These are phyloP conservation scores for Tricholoma flavovirens DNA, from an alignment of 768 basidiomycete genomes.

Conservation along the genomic window DNA sequence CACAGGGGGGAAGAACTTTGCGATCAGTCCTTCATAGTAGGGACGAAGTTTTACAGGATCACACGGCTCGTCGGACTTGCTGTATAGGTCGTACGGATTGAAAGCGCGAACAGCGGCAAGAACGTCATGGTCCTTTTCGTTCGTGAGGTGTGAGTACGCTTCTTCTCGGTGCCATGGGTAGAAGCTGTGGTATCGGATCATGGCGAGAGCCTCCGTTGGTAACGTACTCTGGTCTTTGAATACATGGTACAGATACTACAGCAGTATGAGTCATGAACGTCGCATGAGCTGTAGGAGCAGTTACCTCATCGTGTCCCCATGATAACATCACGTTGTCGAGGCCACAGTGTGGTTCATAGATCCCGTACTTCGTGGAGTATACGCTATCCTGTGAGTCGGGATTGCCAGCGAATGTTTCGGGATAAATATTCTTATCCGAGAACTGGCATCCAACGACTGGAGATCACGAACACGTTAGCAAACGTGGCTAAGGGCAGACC, in stretches of 20 bases:
- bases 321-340: conserved; percentile 83
- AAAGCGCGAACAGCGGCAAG: conserved; percentile 78
- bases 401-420: conserved; percentile 66
- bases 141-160: conserved; percentile 76
- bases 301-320: conserved; percentile 88
- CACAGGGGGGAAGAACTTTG: conserved; percentile 78
- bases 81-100: conserved; percentile 94
- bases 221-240: conserved; percentile 78
- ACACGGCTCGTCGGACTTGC: conserved; percentile 73
- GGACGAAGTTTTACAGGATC: conserved; percentile 60
- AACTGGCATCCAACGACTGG: conserved; percentile 77
- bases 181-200: conserved; percentile 95
- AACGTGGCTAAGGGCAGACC: neutral
- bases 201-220: conserved; percentile 76
- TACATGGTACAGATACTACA: conserved; percentile 77
- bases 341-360: conserved; percentile 74
- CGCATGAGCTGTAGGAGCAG: neutral
- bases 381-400: conserved; percentile 60
- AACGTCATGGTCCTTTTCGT: conserved; percentile 58
- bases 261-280: neutral
- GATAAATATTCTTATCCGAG: conserved; percentile 78
- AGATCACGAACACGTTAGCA: neutral
- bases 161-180: conserved; percentile 93
- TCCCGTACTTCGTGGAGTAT: conserved; percentile 66
- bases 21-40: conserved; percentile 80